Base-by-base conservation (phyloP, 768 basidiomycete genomes). In the Termitomyces sp. region DNA sequence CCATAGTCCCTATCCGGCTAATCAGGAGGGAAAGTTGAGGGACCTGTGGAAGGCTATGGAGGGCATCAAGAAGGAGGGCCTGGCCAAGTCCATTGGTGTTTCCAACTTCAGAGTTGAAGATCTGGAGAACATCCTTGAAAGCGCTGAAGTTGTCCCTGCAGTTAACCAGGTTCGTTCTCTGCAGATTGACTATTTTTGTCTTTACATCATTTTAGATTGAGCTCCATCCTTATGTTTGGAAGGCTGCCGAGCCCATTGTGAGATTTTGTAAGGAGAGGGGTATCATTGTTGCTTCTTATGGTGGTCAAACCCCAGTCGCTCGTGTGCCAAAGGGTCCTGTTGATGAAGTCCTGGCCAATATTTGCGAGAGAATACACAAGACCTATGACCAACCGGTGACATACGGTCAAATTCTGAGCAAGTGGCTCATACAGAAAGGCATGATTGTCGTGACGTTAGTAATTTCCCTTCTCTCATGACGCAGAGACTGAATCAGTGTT, bases 221-320 rank as follows among this genome's bases (percentile, higher is more conserved):
- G 57, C 71, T 89, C 33, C 85, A 89, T 65, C 87, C 89, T 11
- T 90, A 88, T 66, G 81, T 87, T 53, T 85, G 83, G 73, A 77
- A 81, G 35, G 74, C 79, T 19, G 79, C 79, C 41, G 77, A 82
- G 59, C 78, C 78, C 3, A 73, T 86, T 38, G 71, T 87, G 53
- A 75, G 79, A 35, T 80, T 78, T 55, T 72, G 79, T 60, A 69
- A 74, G 30, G 73, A 84, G 61, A 75, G 85, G 55, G 80, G 81
- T 15, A 86, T 90, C 61, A 80, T 83, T 53, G 75, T 80, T 35
- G 84, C 84, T 55, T 85, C 83, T 0, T 91, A 87, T 64, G 81
- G 84, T 46, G 83, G 85, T 33, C 77, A 85, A 56, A 70, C 80
- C 45, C 68, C 75, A 8, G 59, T 78, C 11, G 69, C 66, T 31